Evolutionary conservation across 2,329 filamentous ascomycete species (phyloP).

Genomic region (Calonectria crousiana): DNA sequence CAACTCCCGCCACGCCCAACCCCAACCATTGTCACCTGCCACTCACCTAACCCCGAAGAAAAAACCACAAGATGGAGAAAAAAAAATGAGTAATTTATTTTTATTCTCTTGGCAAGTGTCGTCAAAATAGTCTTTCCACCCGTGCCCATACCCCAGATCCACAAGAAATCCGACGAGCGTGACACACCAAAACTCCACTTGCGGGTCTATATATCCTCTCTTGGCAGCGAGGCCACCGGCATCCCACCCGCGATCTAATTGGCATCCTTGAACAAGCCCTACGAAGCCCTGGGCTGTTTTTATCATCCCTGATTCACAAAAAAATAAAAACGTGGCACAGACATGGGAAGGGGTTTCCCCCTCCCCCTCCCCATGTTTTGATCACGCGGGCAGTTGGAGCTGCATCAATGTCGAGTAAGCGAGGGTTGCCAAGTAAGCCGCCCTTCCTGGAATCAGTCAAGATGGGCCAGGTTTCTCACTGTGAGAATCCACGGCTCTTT

Average conservation of each 20-base stretch:
- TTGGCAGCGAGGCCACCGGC: not conserved
- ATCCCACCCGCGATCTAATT: not conserved
- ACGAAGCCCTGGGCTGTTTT: not conserved
- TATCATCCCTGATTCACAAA: not conserved
- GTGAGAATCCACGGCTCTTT: not conserved
- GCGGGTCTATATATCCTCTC: not conserved
- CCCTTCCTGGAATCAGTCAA: not conserved
- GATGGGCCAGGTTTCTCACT: not conserved
- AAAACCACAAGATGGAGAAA: not conserved
- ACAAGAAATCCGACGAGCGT: conserved; percentile 6
- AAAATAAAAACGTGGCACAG: not conserved
- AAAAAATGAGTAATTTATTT: not conserved
- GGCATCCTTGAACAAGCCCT: not conserved
- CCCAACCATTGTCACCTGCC: not conserved
- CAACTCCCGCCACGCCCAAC: not conserved
- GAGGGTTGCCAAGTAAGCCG: not conserved
- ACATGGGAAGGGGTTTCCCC: no score
- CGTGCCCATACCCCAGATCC: conserved; percentile 6
- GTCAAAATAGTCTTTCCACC: conserved; percentile 12
- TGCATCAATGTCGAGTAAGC: not conserved
- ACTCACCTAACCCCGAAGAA: not conserved
- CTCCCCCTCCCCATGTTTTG: not conserved
- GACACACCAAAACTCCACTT: conserved; percentile 19
- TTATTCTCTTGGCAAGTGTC: conserved; percentile 3
- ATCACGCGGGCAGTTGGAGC: not conserved